Conservation (phyloP, 441 rosid genomes). For the Erodium moschatum region DNA sequence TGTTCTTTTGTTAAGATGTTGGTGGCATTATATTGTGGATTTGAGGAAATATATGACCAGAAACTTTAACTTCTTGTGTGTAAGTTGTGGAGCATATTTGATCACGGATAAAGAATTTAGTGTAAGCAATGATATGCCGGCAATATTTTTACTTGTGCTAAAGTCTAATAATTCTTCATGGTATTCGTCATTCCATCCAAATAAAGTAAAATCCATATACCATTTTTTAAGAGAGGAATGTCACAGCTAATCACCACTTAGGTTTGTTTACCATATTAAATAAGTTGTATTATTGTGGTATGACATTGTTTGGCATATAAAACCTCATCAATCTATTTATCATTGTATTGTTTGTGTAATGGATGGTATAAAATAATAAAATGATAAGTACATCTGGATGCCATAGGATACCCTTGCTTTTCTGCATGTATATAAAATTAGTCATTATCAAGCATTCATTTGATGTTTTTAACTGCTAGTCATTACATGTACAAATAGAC, state of each 20-base stretch:
- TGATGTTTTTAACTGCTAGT: slow-evolving; percentile 1
- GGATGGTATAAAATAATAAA: not conserved
- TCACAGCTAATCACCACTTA: not conserved
- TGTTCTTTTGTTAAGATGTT: too few relatives aligned
- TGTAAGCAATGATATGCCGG: not conserved
- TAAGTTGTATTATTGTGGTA: not conserved
- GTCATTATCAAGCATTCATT: slow-evolving; percentile 2
- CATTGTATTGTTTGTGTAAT: not conserved
- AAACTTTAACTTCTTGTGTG: too few relatives aligned
- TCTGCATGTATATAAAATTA: not conserved
- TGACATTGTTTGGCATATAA: not conserved
- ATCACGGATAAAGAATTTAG: too few relatives aligned
- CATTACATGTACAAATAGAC: not conserved
- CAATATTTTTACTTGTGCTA: slow-evolving; percentile 1
- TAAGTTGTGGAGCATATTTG: too few relatives aligned
- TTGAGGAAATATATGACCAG: too few relatives aligned
- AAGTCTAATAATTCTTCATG: slow-evolving; percentile 1
- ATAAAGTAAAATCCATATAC: too few relatives aligned
- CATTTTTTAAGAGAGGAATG: too few relatives aligned
- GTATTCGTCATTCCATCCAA: not conserved
- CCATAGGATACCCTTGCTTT: slow-evolving; percentile 6
- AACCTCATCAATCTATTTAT: slow-evolving; percentile 6
- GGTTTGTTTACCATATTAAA: not conserved
- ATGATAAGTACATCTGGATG: not conserved
- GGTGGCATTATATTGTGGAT: too few relatives aligned